Evolutionary conservation across 2,329 filamentous ascomycete species (phyloP), one percentile per base, ranked within the genome.

Genomic region (Scopulariopsis brevicaulis): DNA sequence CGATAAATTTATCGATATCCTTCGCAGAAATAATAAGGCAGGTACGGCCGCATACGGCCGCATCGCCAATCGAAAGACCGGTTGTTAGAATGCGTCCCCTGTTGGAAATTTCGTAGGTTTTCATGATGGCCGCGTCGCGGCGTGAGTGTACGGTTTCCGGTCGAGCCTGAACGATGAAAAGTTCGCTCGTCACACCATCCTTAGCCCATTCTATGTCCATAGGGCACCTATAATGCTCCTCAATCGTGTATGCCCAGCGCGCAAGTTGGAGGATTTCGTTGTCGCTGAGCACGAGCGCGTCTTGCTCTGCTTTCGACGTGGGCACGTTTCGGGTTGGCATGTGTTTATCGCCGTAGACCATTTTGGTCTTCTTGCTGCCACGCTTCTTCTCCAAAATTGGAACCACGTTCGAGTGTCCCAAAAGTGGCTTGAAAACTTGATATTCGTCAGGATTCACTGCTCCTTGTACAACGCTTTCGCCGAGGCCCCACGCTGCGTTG

Each of bases 171-270:
- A 71, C 69, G 40, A 72, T 67, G 56, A 68, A 72, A 20, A 72
- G 60, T 32, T 68, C 59, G 20, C 58, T 61, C 8, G 63, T 65
- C 35, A 62, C 58, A 54, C 66, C 66, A 48, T 70, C 70, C 55
- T 69, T 71, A 25, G 70, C 71, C 70, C 70, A 73, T 59, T 71
- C 70, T 59, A 72, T 70, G 53, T 73, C 70, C 70, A 72, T 71
- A 0, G 69, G 66, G 53, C 66, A 66, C 1, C 63, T 62, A 53
- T 72, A 73, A 59, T 72, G 69, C 51, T 65, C 55, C 54, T 73
- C 70, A 40, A 72, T 67, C 1, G 58, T 67, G 55, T 67, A 69
- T 2, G 64, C 70, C 70, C 70, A 72, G 22, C 68, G 67, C 14
- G 62, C 65, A 11, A 72, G 60, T 24, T 69, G 65, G n/a, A 72